Evolutionary conservation across 371 early-diverging fungal species (phyloP).

Genomic region (Chytridium lagenaria): DNA sequence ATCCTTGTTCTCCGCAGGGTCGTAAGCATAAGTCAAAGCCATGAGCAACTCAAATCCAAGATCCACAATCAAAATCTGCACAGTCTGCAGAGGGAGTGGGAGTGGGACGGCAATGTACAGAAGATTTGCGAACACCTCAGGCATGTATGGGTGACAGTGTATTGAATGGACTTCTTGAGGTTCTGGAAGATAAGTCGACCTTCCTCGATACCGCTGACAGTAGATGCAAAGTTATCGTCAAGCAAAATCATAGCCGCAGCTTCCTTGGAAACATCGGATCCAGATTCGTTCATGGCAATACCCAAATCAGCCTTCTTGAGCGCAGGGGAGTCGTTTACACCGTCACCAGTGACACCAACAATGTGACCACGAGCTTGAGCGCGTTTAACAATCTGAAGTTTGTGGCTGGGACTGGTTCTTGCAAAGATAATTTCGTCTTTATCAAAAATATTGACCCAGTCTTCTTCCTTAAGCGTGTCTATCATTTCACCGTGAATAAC

Average conservation of each 20-base stretch:
- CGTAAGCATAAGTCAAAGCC: constrained; percentile 93
- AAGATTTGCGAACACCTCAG: constrained; percentile 74
- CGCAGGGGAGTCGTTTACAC: constrained; percentile 92
- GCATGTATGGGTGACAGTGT: constrained; percentile 78
- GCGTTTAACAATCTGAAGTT: constrained; percentile 83
- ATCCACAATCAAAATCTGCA: constrained; percentile 90
- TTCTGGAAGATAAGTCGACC: constrained; percentile 95
- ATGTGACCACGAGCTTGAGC: constrained; percentile 86
- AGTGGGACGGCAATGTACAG: constrained; percentile 86
- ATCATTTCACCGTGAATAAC: constrained; percentile 92
- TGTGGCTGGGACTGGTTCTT: constrained; percentile 88
- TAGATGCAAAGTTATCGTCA: constrained; percentile 93
- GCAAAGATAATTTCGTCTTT: constrained; percentile 92
- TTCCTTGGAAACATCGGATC: constrained; percentile 94
- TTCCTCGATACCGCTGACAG: constrained; percentile 87
- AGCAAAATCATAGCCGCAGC: constrained; percentile 96
- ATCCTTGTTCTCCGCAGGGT: constrained; percentile 79
- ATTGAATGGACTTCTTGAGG: constrained; percentile 91
- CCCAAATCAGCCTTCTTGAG: constrained; percentile 96
- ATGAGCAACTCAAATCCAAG: constrained; percentile 90
- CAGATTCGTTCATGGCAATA: constrained; percentile 93
- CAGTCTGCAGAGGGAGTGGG: constrained; percentile 81
- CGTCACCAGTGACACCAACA: constrained; percentile 94
- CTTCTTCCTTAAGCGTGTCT: constrained; percentile 73
- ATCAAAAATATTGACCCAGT: constrained; percentile 87